Conservation (phyloP, 169 alveolate genomes). For the Perkinsus olseni region DNA sequence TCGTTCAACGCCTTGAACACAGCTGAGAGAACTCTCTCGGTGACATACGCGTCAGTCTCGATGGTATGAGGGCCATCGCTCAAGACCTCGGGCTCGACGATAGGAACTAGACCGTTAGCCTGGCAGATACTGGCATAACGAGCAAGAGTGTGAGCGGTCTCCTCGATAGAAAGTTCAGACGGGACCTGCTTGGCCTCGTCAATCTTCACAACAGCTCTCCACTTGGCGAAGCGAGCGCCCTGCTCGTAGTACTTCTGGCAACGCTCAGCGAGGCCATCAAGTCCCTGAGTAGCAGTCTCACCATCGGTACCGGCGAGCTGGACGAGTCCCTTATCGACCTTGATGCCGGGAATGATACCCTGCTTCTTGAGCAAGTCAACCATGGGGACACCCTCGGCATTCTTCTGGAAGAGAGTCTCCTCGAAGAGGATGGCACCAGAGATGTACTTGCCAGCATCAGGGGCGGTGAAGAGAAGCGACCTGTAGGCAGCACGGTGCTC, state of each 20-base stretch:
- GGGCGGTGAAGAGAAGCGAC: conserved; percentile 84
- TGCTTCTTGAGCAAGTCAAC: conserved; percentile 70
- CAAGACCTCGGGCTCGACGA: conserved; percentile 93
- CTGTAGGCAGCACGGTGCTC: conserved; percentile 92
- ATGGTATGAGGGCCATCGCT: conserved; percentile 89
- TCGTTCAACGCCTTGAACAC: conserved; percentile 81
- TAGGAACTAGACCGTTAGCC: conserved; percentile 91
- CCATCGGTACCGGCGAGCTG: conserved; percentile 79
- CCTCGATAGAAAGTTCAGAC: conserved; percentile 77
- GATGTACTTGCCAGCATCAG: conserved; percentile 82
- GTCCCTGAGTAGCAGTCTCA: conserved; percentile 73
- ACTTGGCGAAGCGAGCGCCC: conserved; percentile 99
- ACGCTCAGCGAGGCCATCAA: conserved; percentile 92
- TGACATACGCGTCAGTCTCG: conserved; percentile 81
- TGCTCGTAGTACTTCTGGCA: conserved; percentile 88
- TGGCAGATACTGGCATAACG: conserved; percentile 90
- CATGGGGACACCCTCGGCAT: conserved; percentile 76
- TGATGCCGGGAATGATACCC: conserved; percentile 97
- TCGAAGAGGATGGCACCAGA: conserved; percentile 97
- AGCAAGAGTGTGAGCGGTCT: conserved; percentile 92
- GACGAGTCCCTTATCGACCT: conserved; percentile 91
- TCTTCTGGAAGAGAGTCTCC: conserved; percentile 92
- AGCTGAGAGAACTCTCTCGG: conserved; percentile 80
- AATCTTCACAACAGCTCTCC: conserved; percentile 96
- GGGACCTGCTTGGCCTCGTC: conserved; percentile 83